Percentiles rank a stretch among this genome's conserved stretches.
These are phyloP conservation scores for Nannochloropsis oceanica DNA, from an alignment of 108 stramenopile species.

Conservation along the genomic window DNA sequence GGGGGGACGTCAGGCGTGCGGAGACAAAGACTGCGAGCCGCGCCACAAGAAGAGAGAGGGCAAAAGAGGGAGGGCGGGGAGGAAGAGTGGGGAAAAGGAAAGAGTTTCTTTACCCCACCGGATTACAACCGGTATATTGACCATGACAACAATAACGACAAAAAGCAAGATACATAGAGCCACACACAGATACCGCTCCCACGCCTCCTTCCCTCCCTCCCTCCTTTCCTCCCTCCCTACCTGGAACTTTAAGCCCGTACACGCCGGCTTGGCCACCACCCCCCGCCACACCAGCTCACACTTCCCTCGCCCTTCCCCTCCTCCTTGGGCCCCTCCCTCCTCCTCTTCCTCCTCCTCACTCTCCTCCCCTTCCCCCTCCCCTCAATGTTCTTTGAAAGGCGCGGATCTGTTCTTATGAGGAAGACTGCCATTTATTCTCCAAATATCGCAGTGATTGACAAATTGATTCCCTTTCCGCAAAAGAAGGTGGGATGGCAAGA, in stretches of 20 bases:
- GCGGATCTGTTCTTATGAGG: too few relatives aligned
- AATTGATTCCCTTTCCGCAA: conserved; percentile 1
- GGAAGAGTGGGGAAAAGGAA: not conserved
- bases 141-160: not conserved
- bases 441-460: not conserved
- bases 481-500: not conserved
- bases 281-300: not conserved
- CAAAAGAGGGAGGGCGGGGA: not conserved
- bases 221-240: not conserved
- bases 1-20: not conserved
- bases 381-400: not conserved
- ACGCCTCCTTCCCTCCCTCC: not conserved
- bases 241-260: not conserved
- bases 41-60: not conserved
- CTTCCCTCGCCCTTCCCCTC: not conserved
- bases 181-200: not conserved
- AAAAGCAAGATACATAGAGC: not conserved
- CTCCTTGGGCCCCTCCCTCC: conserved; percentile 1
- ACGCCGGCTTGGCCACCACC: not conserved
- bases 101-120: not conserved
- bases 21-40: not conserved
- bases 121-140: not conserved
- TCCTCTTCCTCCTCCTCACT: conserved; percentile 6
- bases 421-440: too few relatives aligned
- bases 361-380: not conserved